phyloP scores from a whole-genome alignment of 2,329 filamentous ascomycete genomes.

The Botrytis medusae region DNA sequence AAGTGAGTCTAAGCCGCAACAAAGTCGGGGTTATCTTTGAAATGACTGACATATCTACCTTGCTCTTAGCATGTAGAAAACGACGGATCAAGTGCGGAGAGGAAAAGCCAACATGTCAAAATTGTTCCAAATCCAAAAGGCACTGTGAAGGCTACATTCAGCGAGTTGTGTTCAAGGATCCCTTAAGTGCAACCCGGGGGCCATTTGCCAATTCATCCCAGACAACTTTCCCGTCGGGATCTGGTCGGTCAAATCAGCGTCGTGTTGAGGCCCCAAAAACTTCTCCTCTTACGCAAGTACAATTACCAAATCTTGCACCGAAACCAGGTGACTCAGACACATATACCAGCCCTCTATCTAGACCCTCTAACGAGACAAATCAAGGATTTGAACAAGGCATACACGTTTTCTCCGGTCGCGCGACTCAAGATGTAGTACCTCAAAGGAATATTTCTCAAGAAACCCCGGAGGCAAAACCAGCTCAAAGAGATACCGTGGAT shows the following conservation, averaged over 20 bases:
- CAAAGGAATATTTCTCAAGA: background rate
- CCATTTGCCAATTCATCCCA: constrained; percentile 41
- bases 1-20: constrained; percentile 55
- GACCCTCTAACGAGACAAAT: background rate
- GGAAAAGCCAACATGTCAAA: constrained; percentile 74
- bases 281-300: constrained; percentile 1
- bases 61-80: constrained; percentile 73
- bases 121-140: constrained; percentile 84
- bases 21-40: background rate
- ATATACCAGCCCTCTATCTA: background rate
- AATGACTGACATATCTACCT: background rate
- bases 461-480: background rate
- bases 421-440: background rate
- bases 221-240: constrained; percentile 16
- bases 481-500: constrained; percentile 27
- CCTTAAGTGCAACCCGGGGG: constrained; percentile 56
- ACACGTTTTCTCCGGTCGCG: constrained; percentile 9
- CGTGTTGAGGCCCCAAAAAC: constrained; percentile 21
- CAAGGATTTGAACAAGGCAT: constrained; percentile 23
- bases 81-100: constrained; percentile 97
- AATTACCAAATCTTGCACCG: constrained; percentile 19
- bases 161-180: constrained; percentile 76
- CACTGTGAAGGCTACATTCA: constrained; percentile 83
- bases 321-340: background rate
- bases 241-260: constrained; percentile 27